Conservation (phyloP, 176 grass and related monocot species). For the Neostapfia colusana region DNA sequence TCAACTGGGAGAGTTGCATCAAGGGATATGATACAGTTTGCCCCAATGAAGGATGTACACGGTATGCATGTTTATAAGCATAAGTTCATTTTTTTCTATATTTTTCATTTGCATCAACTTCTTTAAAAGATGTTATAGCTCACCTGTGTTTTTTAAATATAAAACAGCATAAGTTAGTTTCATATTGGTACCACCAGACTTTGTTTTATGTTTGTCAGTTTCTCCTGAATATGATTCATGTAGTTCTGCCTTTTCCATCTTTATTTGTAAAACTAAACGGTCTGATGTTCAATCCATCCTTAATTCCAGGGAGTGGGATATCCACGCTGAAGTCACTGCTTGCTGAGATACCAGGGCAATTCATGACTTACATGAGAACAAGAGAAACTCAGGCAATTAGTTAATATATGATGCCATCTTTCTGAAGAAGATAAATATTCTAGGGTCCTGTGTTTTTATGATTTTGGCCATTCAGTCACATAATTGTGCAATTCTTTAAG, state of each 20-base stretch:
- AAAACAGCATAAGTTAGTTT: constrained; percentile 9
- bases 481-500: constrained; percentile 32
- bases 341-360: constrained; percentile 91
- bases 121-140: neutral
- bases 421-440: constrained; percentile 8
- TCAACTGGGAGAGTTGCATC: constrained; percentile 79
- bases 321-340: constrained; percentile 85
- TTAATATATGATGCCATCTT: constrained; percentile 42
- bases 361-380: constrained; percentile 96
- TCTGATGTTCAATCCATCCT: constrained; percentile 27
- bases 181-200: neutral
- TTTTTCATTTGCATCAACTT: neutral
- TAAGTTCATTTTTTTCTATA: neutral
- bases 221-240: neutral
- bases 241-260: constrained; percentile 16
- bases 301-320: constrained; percentile 61
- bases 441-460: constrained; percentile 31
- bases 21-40: constrained; percentile 94
- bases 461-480: constrained; percentile 10
- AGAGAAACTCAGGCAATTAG: constrained; percentile 63
- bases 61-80: constrained; percentile 51
- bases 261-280: constrained; percentile 3
- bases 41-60: constrained; percentile 73
- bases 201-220: constrained; percentile 8
- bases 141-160: neutral